phyloP scores from a whole-genome alignment of 176 grass and related monocot species.

The Phyllostachys edulis region DNA sequence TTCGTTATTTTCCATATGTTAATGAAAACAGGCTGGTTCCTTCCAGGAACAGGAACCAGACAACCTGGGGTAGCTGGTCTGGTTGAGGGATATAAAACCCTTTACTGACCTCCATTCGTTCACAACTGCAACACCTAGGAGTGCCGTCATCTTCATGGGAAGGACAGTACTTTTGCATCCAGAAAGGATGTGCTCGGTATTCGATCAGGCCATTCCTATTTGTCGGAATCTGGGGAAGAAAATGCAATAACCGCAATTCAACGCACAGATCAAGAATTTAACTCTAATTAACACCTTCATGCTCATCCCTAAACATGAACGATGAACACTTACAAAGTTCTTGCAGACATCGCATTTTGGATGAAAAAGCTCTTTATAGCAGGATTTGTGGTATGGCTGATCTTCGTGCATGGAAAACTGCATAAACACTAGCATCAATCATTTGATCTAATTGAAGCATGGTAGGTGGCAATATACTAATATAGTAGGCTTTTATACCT shows the following conservation, averaged over 20 bases:
- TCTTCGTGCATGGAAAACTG: slow-evolving; percentile 79
- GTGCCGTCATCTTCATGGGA: slow-evolving; percentile 84
- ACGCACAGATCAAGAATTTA: slow-evolving; percentile 1
- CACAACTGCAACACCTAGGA: slow-evolving; percentile 94
- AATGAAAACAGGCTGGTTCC: background rate
- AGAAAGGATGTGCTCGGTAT: slow-evolving; percentile 93
- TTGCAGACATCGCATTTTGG: slow-evolving; percentile 93
- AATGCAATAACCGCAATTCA: slow-evolving; percentile 22
- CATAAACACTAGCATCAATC: slow-evolving; percentile 28
- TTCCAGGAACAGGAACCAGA: slow-evolving; percentile 2
- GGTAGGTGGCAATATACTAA: background rate
- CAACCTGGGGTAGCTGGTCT: background rate
- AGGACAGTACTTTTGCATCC: slow-evolving; percentile 92
- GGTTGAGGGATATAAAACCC: slow-evolving; percentile 15
- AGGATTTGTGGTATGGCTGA: slow-evolving; percentile 81
- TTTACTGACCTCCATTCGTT: slow-evolving; percentile 86
- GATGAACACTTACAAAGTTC: slow-evolving; percentile 58
- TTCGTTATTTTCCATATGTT: background rate
- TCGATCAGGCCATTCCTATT: slow-evolving; percentile 71
- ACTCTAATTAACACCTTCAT: slow-evolving; percentile 8
- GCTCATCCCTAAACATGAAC: slow-evolving; percentile 13
- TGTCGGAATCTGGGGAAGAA: slow-evolving; percentile 68
- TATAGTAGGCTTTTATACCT: slow-evolving; percentile 55
- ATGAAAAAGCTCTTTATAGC: slow-evolving; percentile 79
- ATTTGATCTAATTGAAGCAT: slow-evolving; percentile 15